Evolutionary conservation across 768 basidiomycete genomes (phyloP).

Genomic region (Cubamyces sp.): DNA sequence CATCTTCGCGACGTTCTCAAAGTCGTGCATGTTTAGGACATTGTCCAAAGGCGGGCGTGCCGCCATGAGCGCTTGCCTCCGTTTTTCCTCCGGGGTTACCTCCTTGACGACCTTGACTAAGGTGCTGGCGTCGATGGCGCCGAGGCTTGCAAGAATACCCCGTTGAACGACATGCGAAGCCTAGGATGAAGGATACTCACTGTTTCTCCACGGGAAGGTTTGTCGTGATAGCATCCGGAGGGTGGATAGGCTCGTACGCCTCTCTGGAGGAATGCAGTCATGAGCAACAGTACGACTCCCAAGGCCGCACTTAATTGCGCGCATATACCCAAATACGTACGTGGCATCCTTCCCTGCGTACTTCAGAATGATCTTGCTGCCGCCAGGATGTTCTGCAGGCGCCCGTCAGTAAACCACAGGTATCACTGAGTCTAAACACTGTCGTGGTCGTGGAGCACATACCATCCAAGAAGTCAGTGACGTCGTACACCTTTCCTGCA

Average conservation of each 20-base stretch:
- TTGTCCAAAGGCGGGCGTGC: slow-evolving; percentile 75
- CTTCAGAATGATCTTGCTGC: slow-evolving; percentile 50
- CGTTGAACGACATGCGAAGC: not conserved
- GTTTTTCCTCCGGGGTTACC: slow-evolving; percentile 73
- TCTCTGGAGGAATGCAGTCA: slow-evolving; percentile 24
- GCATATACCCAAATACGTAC: slow-evolving; percentile 25
- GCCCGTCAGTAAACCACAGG: not conserved
- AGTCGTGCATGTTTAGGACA: slow-evolving; percentile 91
- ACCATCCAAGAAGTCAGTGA: slow-evolving; percentile 43
- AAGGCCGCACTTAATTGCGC: too few species aligned
- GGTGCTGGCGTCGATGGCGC: slow-evolving; percentile 70
- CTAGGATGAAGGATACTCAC: slow-evolving; percentile 23
- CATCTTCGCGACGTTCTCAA: slow-evolving; percentile 88
- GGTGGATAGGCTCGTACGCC: slow-evolving; percentile 91
- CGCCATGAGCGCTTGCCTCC: slow-evolving; percentile 60
- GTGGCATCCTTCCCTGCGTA: slow-evolving; percentile 60
- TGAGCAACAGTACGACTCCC: not conserved
- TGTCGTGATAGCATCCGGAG: slow-evolving; percentile 78
- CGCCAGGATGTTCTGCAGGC: slow-evolving; percentile 29
- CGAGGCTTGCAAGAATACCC: slow-evolving; percentile 46
- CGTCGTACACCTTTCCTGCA: slow-evolving; percentile 44
- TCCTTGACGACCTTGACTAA: slow-evolving; percentile 62
- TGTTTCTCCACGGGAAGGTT: slow-evolving; percentile 84
- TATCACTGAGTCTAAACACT: not conserved
- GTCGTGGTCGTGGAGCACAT: not conserved